phyloP scores from a whole-genome alignment of 164 flowering plant species.

The Sextonia rubra region DNA sequence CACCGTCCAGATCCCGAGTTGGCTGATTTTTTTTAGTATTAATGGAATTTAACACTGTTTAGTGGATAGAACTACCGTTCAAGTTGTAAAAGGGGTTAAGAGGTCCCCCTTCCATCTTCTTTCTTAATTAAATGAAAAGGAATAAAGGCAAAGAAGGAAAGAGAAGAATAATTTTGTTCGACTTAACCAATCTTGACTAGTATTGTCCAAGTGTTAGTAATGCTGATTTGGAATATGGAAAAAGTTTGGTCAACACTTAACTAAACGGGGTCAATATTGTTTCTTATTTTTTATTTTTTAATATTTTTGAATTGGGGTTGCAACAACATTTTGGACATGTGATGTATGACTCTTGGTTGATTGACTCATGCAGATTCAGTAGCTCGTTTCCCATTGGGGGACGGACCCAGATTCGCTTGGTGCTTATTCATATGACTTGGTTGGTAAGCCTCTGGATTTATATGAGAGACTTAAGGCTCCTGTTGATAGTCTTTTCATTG shows the following conservation, averaged over 20 bases:
- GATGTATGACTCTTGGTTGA: background rate
- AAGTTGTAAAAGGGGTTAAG: background rate
- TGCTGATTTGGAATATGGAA: too few species aligned
- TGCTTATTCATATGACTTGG: conserved; percentile 73
- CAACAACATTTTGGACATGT: background rate
- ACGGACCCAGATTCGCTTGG: conserved; percentile 77
- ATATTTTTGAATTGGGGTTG: background rate
- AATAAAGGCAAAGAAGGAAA: too few species aligned
- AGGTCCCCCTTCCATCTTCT: background rate
- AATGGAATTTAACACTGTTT: background rate
- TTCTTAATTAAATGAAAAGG: background rate
- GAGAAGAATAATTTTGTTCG: too few species aligned
- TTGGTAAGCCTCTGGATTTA: conserved; percentile 66
- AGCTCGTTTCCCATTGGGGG: conserved; percentile 90
- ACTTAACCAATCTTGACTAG: background rate
- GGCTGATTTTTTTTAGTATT: too few species aligned
- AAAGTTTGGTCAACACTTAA: background rate
- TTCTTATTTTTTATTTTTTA: too few species aligned
- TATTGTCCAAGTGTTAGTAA: background rate
- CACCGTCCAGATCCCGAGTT: too few species aligned
- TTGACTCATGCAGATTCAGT: conserved; percentile 48
- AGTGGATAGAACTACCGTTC: background rate
- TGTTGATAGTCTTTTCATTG: conserved; percentile 70
- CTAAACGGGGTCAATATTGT: background rate
- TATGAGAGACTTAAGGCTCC: conserved; percentile 74